Evolutionary conservation across 2,329 filamentous ascomycete species (phyloP).

Genomic region (Aspergillus unguis): DNA sequence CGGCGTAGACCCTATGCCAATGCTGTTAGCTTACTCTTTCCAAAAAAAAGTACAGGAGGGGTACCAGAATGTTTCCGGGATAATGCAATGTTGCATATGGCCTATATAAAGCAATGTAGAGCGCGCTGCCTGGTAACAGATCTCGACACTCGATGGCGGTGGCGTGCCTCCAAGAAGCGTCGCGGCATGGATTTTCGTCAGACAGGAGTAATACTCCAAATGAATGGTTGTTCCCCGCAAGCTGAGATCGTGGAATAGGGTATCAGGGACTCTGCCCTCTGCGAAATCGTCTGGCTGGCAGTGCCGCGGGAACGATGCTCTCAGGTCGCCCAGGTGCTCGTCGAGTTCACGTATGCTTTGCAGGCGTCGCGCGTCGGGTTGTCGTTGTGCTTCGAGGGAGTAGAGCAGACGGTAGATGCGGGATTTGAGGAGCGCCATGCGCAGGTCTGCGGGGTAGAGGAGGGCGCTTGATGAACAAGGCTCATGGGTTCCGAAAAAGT

Average conservation of each 20-base stretch:
- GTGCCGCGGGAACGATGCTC: slow-evolving; percentile 16
- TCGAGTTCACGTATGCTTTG: slow-evolving; percentile 27
- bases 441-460: slow-evolving; percentile 25
- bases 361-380: slow-evolving; percentile 19
- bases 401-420: slow-evolving; percentile 23
- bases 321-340: slow-evolving; percentile 21
- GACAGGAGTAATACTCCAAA: slow-evolving; percentile 26
- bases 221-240: slow-evolving; percentile 23
- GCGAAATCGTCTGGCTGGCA: slow-evolving; percentile 20
- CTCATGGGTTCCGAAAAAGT: slow-evolving; percentile 18
- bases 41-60: neutral
- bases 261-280: slow-evolving; percentile 15
- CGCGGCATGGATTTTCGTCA: slow-evolving; percentile 24
- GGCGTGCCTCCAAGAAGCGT: slow-evolving; percentile 2
- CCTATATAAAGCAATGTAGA: slow-evolving; percentile 22
- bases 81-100: neutral
- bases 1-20: slow-evolving; percentile 3
- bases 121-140: slow-evolving; percentile 23
- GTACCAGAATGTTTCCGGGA: neutral
- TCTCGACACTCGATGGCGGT: slow-evolving; percentile 22
- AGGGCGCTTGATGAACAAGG: slow-evolving; percentile 18
- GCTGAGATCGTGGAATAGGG: slow-evolving; percentile 25
- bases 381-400: slow-evolving; percentile 11
- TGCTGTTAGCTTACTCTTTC: neutral
- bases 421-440: slow-evolving; percentile 23